phyloP scores from a whole-genome alignment of 208 protist genomes.

The Zelonia costaricensis region DNA sequence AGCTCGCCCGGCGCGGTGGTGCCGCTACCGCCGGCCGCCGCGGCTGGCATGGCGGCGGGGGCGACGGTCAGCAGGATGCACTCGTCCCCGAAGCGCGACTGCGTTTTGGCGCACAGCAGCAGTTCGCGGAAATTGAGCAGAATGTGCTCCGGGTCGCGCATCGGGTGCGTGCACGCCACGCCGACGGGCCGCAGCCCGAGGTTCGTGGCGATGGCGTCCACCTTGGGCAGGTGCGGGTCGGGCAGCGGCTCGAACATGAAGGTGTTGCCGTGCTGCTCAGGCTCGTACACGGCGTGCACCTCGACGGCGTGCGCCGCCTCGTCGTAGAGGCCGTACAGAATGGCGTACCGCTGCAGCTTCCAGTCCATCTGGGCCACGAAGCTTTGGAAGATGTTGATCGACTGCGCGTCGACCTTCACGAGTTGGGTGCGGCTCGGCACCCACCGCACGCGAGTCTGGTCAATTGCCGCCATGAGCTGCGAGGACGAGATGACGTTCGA shows the following conservation, averaged over 20 bases:
- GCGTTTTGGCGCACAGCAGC: constrained; percentile 79
- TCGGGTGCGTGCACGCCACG: constrained; percentile 75
- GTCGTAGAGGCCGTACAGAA: constrained; percentile 84
- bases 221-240: constrained; percentile 42
- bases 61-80: constrained; percentile 86
- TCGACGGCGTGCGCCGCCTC: constrained; percentile 38
- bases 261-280: constrained; percentile 71
- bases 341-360: constrained; percentile 81
- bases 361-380: constrained; percentile 75
- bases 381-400: constrained; percentile 87
- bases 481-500: constrained; percentile 55
- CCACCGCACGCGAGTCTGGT: constrained; percentile 78
- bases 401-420: constrained; percentile 68
- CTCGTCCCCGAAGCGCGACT: constrained; percentile 85
- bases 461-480: constrained; percentile 75
- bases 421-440: constrained; percentile 67
- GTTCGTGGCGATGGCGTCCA: constrained; percentile 57
- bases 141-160: constrained; percentile 45
- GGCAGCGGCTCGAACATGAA: constrained; percentile 46
- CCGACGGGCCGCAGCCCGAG: constrained; percentile 84
- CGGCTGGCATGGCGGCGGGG: constrained; percentile 31
- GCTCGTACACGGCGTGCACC: constrained; percentile 89
- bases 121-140: constrained; percentile 57
- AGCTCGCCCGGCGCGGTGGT: constrained; percentile 17
- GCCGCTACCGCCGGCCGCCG: neutral